phyloP scores from a whole-genome alignment of 176 grass and related monocot species.

The Cymbopogon citratus region DNA sequence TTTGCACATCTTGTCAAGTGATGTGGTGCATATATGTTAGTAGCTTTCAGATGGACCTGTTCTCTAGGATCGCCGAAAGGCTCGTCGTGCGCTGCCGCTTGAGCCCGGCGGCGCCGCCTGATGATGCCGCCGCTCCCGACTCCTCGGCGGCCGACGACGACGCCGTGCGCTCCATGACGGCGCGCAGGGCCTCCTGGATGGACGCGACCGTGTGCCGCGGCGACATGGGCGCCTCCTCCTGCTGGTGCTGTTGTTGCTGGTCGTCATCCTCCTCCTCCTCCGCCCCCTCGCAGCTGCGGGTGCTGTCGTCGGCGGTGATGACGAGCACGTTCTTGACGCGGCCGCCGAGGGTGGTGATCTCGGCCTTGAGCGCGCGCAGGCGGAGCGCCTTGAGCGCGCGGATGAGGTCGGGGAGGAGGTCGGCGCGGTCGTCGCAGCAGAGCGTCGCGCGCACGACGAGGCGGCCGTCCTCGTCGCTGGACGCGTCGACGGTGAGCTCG shows the following conservation, averaged over 20 bases:
- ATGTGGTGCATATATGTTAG: neutral
- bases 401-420: conserved; percentile 93
- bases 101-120: conserved; percentile 35
- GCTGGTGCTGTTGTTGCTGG: conserved; percentile 2
- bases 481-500: conserved; percentile 83
- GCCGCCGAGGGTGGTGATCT: conserved; percentile 90
- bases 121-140: conserved; percentile 21
- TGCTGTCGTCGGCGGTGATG: conserved; percentile 54
- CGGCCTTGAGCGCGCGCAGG: conserved; percentile 85
- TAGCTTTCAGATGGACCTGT: conserved; percentile 72
- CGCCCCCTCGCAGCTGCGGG: neutral
- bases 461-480: conserved; percentile 73
- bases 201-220: conserved; percentile 61
- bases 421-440: conserved; percentile 96
- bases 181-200: conserved; percentile 81
- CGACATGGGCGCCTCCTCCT: conserved; percentile 35
- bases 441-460: conserved; percentile 71
- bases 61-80: conserved; percentile 69
- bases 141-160: conserved; percentile 37
- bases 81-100: conserved; percentile 91
- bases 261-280: neutral
- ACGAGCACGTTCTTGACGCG: conserved; percentile 90
- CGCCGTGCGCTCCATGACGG: conserved; percentile 76
- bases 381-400: conserved; percentile 76
- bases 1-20: conserved; percentile 37